phyloP scores from a whole-genome alignment of 1,139 yeast genomes.

The Suhomyces bolitotheri region DNA sequence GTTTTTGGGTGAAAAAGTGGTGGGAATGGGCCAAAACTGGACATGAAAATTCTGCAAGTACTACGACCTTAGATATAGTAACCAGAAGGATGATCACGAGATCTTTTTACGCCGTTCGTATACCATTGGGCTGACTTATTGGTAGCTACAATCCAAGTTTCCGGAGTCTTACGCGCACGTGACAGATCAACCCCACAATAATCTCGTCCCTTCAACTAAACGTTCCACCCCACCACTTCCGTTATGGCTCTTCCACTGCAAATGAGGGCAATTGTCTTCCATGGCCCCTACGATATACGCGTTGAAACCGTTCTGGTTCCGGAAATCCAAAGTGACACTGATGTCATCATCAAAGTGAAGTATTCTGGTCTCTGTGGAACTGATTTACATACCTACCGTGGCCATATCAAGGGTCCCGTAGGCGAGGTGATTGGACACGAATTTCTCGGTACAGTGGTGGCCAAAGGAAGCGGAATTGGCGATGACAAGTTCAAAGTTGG shows the following conservation, averaged over 20 bases:
- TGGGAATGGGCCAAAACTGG: too few relatives aligned
- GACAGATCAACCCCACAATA: constrained; percentile 5
- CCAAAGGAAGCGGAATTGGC: constrained; percentile 35
- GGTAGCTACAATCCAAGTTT: too few relatives aligned
- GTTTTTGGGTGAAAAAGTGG: neutral
- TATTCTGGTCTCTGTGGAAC: constrained; percentile 64
- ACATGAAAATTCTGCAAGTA: too few relatives aligned
- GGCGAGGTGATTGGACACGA: constrained; percentile 56
- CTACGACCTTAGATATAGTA: too few relatives aligned
- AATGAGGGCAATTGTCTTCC: constrained; percentile 61
- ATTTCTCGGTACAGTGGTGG: constrained; percentile 45
- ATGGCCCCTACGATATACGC: constrained; percentile 48
- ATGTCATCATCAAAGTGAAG: constrained; percentile 53
- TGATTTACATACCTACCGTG: constrained; percentile 62
- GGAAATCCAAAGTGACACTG: constrained; percentile 36
- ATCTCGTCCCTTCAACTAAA: neutral
- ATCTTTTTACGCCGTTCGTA: too few relatives aligned
- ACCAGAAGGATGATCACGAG: too few relatives aligned
- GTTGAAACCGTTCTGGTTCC: constrained; percentile 50
- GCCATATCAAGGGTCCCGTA: constrained; percentile 45
- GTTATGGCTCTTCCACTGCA: constrained; percentile 8
- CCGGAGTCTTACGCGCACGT: too few relatives aligned
- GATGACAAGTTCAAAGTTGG: constrained; percentile 37
- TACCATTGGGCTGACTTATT: too few relatives aligned
- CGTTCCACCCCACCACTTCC: neutral